Base-by-base conservation (phyloP, 805 yeast species). In the Candida boidinii region DNA sequence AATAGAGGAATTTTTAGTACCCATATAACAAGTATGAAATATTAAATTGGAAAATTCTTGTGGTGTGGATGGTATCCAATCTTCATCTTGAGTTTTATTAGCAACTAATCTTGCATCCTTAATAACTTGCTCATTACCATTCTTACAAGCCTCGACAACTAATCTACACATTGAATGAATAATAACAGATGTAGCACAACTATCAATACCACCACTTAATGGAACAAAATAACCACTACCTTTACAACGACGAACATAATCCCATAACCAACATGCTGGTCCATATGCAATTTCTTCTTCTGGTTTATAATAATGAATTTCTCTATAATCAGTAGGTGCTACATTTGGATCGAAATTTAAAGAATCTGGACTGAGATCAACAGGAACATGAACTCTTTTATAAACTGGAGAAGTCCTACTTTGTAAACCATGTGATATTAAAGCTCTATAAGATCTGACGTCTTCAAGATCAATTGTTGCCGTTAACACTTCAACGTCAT, bases 241-340 rank as follows among this genome's bases (percentile, higher is more conserved):
- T 43, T 74, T 75, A 45, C 94, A 85, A 42, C 99, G 72, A 54
- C 99, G 73, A 37, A 92, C 67, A 51, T 92, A 92, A 56, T 92
- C 99, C 99, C 99, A 92, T 42, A 92, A 58, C 99, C 99, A 92
- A 56, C 98, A 92, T 0, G 99, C 98, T 1, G 99, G 99, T 0
- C 99, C 99, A 28, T 84, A 64, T 1, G 97, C 96, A 43, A 92
- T 90, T 57, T 92, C 99, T 58, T 92, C 96, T 49, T 88, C 95
- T 3, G 98, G 96, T 2, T 64, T 50, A 56, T 83, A 94, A 47
- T 81, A 80, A 24, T 66, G 68, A 28, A 80, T 66, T 5, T 62
- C 64, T 16, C 58, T 53, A 1, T 70, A 48, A 15, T 50, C 49
- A 0, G 92, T 59, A 14, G 96, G 95, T 9, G 49, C 55, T 9